phyloP scores from a whole-genome alignment of 441 rosid species.

The Populus trichocarpa region DNA sequence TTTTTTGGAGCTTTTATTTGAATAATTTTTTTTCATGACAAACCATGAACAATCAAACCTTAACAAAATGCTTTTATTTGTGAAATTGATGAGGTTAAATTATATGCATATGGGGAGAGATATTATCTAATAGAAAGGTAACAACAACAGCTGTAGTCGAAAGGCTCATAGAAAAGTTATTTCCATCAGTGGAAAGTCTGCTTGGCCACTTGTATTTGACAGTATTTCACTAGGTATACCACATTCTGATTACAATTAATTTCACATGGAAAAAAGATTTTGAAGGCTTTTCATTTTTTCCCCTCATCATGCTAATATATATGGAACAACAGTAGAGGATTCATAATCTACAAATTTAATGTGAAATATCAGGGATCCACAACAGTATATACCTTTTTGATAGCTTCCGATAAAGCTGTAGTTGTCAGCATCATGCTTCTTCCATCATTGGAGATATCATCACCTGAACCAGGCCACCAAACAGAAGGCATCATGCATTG shows the following conservation, averaged over 20 bases:
- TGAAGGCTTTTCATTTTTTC: not conserved
- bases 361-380: not conserved
- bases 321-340: not conserved
- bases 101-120: not conserved
- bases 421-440: conserved; percentile 80
- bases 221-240: not conserved
- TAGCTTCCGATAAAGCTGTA: conserved; percentile 72
- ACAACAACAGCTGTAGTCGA: not conserved
- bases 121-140: not conserved
- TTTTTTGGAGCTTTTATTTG: not conserved
- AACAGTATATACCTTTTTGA: conserved; percentile 60
- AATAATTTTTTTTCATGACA: not conserved
- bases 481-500: conserved; percentile 85
- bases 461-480: conserved; percentile 99
- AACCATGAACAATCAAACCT: not conserved
- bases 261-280: not conserved
- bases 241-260: not conserved
- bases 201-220: not conserved
- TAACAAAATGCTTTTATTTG: not conserved
- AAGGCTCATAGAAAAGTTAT: not conserved
- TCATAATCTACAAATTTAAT: not conserved
- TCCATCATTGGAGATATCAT: conserved; percentile 63
- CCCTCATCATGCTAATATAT: not conserved
- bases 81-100: not conserved
- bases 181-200: not conserved